Evolutionary conservation across 352 stramenopile species (phyloP).

Genomic region (Globisporangium perplexum): DNA sequence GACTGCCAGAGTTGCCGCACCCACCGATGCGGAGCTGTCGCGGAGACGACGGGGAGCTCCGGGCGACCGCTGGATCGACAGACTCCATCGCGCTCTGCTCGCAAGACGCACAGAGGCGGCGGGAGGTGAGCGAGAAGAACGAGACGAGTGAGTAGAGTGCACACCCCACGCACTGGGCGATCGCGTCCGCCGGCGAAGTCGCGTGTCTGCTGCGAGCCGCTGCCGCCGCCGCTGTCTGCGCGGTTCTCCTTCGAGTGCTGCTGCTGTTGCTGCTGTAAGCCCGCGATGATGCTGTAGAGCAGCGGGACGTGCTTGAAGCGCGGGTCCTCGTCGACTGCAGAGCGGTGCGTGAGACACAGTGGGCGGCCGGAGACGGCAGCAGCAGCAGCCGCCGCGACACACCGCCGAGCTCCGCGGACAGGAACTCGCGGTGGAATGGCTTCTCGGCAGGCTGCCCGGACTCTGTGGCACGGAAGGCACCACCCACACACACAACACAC

Average conservation of each 20-base stretch:
- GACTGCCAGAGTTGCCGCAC: background rate
- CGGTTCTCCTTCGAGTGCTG: constrained; percentile 2
- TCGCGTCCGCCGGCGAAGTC: background rate
- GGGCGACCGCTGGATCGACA: background rate
- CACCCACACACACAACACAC: background rate
- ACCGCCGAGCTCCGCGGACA: constrained; percentile 80
- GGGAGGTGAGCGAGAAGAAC: background rate
- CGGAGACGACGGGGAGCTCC: background rate
- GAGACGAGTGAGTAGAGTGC: background rate
- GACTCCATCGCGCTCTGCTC: background rate
- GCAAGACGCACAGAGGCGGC: background rate
- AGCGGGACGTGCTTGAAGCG: constrained; percentile 69
- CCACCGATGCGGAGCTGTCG: background rate
- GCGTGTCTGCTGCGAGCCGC: constrained; percentile 1
- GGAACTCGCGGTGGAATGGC: constrained; percentile 74
- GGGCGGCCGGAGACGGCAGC: background rate
- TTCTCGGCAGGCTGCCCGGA: constrained; percentile 77
- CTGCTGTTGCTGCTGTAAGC: constrained; percentile 32
- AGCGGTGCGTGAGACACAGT: background rate
- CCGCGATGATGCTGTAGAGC: constrained; percentile 76
- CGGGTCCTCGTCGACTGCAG: constrained; percentile 52
- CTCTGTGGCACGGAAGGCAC: constrained; percentile 23
- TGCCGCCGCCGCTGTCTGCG: background rate
- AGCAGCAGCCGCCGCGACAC: background rate
- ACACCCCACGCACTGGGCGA: background rate